These are phyloP conservation scores for Hsuehochloa calcarea DNA, from an alignment of 176 grass and related monocot genomes.

Conservation along the genomic window DNA sequence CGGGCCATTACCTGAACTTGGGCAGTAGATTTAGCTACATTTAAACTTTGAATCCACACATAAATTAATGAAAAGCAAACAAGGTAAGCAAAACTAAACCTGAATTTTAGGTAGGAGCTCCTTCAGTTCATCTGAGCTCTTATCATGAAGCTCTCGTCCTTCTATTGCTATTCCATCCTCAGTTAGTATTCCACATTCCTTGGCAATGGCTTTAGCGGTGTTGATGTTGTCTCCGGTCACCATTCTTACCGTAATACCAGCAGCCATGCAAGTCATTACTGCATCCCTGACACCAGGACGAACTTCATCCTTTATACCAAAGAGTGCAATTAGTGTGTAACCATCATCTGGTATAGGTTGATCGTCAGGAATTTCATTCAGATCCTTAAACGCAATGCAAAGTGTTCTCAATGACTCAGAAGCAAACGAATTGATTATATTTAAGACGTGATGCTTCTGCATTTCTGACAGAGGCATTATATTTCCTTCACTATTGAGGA, in stretches of 20 bases:
- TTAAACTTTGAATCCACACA: background rate
- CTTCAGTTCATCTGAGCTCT: constrained; percentile 65
- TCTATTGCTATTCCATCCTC: constrained; percentile 91
- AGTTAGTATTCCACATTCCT: constrained; percentile 90
- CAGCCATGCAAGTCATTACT: constrained; percentile 71
- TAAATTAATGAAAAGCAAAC: background rate
- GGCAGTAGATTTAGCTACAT: background rate
- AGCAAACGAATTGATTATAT: constrained; percentile 66
- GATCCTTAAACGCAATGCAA: constrained; percentile 74
- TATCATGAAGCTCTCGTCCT: constrained; percentile 57
- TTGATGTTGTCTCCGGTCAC: constrained; percentile 91
- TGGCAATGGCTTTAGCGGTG: constrained; percentile 92
- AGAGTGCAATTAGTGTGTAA: constrained; percentile 78
- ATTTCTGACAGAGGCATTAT: constrained; percentile 42
- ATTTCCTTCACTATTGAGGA: constrained; percentile 51
- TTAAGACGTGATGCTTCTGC: constrained; percentile 36
- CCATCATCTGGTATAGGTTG: constrained; percentile 56
- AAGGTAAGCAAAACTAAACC: constrained; percentile 42
- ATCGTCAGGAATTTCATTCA: constrained; percentile 49
- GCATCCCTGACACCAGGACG: constrained; percentile 81
- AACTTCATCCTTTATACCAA: constrained; percentile 92
- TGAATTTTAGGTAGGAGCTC: constrained; percentile 75
- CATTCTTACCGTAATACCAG: constrained; percentile 85
- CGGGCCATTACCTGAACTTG: constrained; percentile 73
- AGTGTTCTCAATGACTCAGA: constrained; percentile 79